phyloP scores from a whole-genome alignment of 106 monocot genomes.

The Cymbidium sinense region DNA sequence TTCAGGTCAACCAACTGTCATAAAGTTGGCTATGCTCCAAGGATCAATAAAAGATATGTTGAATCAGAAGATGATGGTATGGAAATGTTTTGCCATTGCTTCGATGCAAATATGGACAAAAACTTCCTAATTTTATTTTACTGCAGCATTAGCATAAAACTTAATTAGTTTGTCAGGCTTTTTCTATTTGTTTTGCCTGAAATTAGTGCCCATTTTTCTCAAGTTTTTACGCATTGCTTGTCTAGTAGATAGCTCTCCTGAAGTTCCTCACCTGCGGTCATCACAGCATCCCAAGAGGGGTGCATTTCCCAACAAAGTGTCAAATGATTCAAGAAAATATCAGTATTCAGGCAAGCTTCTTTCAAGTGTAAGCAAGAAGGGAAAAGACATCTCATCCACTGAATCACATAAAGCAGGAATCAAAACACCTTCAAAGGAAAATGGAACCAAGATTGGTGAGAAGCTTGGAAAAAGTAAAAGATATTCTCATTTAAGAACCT shows the following conservation, averaged over 20 bases:
- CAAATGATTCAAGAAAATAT: not conserved
- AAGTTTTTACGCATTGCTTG: not conserved
- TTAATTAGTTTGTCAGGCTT: not conserved
- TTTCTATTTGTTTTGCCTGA: not conserved
- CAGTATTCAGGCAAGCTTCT: slow-evolving; percentile 6
- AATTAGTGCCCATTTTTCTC: not conserved
- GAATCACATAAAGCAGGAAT: slow-evolving; percentile 9
- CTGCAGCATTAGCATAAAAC: not conserved
- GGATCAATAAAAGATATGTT: slow-evolving; percentile 23
- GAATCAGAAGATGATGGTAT: slow-evolving; percentile 24
- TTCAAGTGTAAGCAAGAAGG: slow-evolving; percentile 15
- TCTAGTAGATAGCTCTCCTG: not conserved
- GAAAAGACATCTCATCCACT: slow-evolving; percentile 11
- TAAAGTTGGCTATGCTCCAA: slow-evolving; percentile 76
- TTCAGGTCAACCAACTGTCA: slow-evolving; percentile 59
- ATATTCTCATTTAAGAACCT: slow-evolving; percentile 14
- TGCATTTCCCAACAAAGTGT: not conserved
- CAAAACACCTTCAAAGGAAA: slow-evolving; percentile 6
- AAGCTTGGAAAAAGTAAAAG: slow-evolving; percentile 3
- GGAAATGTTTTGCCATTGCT: not conserved
- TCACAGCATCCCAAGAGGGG: slow-evolving; percentile 5
- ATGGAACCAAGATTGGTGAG: not conserved
- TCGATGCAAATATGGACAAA: not conserved
- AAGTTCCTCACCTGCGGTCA: slow-evolving; percentile 18
- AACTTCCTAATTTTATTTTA: not conserved